phyloP scores from a whole-genome alignment of 495 filamentous ascomycete genomes.

The Aspergillus cavernicola region DNA sequence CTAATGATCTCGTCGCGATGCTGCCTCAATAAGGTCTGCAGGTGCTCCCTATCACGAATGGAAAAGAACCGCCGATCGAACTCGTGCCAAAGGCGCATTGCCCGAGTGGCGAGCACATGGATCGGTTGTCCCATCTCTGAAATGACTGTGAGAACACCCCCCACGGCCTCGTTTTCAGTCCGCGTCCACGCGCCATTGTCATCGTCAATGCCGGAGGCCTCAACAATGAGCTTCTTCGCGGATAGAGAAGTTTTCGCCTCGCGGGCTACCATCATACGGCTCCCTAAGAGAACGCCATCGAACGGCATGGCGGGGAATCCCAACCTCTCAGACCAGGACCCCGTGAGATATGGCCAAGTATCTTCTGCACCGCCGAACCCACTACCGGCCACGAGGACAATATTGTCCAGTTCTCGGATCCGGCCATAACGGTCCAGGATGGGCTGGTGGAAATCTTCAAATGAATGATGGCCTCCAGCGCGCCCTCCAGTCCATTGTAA shows the following conservation, averaged over 20 bases:
- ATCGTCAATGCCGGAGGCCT: constrained; percentile 88
- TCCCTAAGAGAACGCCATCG: constrained; percentile 85
- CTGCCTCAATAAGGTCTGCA: neutral
- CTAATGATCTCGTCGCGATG: neutral
- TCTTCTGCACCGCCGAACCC: constrained; percentile 89
- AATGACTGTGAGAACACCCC: constrained; percentile 89
- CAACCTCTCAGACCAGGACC: constrained; percentile 78
- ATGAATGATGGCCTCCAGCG: constrained; percentile 92
- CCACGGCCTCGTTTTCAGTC: constrained; percentile 85
- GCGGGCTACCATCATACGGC: constrained; percentile 90
- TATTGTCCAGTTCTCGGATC: constrained; percentile 75
- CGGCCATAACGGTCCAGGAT: constrained; percentile 84
- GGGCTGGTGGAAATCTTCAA: constrained; percentile 90
- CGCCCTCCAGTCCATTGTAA: constrained; percentile 94
- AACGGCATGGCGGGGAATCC: constrained; percentile 93
- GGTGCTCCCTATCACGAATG: neutral
- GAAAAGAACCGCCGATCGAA: neutral
- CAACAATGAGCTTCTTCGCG: constrained; percentile 91
- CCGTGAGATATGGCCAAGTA: constrained; percentile 89
- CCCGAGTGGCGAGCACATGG: constrained; percentile 83
- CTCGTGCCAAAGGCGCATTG: neutral
- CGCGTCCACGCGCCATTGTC: constrained; percentile 54
- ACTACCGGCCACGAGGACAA: constrained; percentile 84
- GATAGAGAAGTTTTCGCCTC: constrained; percentile 89
- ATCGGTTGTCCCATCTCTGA: constrained; percentile 99